phyloP scores from a whole-genome alignment of 139 green algal genomes.

The Chlamydomonas sp. region DNA sequence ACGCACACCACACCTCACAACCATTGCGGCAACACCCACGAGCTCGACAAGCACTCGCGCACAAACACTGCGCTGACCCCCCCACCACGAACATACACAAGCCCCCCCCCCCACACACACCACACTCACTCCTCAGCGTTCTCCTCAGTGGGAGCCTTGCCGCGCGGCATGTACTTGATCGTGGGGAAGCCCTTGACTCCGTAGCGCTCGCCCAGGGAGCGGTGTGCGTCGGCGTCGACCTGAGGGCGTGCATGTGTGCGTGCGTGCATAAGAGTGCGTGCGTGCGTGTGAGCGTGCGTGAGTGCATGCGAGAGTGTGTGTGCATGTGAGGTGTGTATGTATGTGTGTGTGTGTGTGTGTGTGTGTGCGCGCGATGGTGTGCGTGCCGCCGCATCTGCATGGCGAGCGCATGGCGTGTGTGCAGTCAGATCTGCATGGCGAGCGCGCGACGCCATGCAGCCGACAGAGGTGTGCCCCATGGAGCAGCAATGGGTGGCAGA shows the following conservation, averaged over 20 bases:
- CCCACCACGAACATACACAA: too few species aligned
- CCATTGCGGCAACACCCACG: constrained; percentile 7
- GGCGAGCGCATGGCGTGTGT: not conserved
- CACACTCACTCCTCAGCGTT: constrained; percentile 43
- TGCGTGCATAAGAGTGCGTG: too few species aligned
- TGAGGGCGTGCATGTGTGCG: constrained; percentile 23
- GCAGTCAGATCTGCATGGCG: too few species aligned
- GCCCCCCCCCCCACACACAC: too few species aligned
- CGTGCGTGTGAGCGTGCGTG: too few species aligned
- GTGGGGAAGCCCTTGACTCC: constrained; percentile 72
- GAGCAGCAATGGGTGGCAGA: too few species aligned
- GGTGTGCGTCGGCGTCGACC: constrained; percentile 75
- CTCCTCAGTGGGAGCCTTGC: constrained; percentile 45
- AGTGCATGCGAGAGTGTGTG: not conserved
- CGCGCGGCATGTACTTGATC: constrained; percentile 67
- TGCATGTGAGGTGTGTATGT: not conserved
- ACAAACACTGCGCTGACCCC: not conserved
- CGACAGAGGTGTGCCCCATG: too few species aligned
- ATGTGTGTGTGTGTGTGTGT: not conserved
- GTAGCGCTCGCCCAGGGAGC: constrained; percentile 60
- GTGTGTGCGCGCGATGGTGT: not conserved
- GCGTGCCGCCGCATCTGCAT: not conserved
- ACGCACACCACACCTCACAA: too few species aligned
- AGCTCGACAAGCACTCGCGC: too few species aligned
- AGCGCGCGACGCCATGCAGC: too few species aligned